Evolutionary conservation across 1,139 yeast genomes (phyloP), one percentile per base, ranked within the genome.

Genomic region (Torulaspora globosa): DNA sequence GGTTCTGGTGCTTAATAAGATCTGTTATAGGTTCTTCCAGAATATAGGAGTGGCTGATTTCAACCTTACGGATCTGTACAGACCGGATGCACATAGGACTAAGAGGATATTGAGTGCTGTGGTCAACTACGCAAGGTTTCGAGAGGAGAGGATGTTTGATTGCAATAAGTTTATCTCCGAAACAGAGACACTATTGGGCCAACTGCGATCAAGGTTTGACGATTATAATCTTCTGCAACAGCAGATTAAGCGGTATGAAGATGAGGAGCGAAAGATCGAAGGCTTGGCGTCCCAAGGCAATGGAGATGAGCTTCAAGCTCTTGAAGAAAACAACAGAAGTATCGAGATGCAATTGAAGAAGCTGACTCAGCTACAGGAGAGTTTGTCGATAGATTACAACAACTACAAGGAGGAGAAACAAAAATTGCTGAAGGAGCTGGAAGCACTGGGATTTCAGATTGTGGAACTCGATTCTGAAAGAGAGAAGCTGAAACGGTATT

Each of bases 31-130:
- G 55, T 85, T 87, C 60, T 73, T 86, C 55, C 72, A 74, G 43
- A 82, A 77, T 47, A 82, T 92, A 61, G 96, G 96, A 0, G 78
- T 88, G 3, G 73, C 78, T 47, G 96, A 89, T 63, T 84, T 88
- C 58, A 76, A 82, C 36, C 70, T 88, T 44, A 73, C 78, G 69
- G 97, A 89, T 66, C 70, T 78, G 33, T 69, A 73, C 41, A 78
- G 74, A 51, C 97, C 97, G 0, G 96, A 88, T 19, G 73, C 86
- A 0, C 67, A 65, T 39, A 70, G 95, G 47, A 72, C 80, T 2
- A 70, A 80, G 53, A 71, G 94, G 40, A 73, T 86, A 15, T 66
- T 89, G 26, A 86, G 96, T 62, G 95, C 94, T 1, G 82, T 89
- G 42, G 84, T 88, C 14, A 88, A 89, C 61, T 89, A 79, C 70